Base-by-base conservation (phyloP, 768 basidiomycete species). In the Agrocybe praecox region DNA sequence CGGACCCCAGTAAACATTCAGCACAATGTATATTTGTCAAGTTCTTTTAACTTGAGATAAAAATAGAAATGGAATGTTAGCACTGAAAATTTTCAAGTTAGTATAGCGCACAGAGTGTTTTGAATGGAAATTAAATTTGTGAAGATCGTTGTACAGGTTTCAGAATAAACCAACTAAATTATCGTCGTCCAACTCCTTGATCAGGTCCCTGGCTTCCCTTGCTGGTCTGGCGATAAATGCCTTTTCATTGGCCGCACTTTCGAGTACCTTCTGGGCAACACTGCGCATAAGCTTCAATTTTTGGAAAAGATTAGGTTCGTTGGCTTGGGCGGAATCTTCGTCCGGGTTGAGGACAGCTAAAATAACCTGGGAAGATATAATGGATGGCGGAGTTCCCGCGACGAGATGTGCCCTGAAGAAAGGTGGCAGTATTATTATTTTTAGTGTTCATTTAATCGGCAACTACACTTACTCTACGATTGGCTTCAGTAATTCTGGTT, bases 171-270 rank as follows among this genome's bases (percentile, higher is more conserved):
- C 79, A n/a, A 73, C 64, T 10, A 82, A 65, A 59, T 64, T 73
- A 34, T 76, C 73, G 40, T 82, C 79, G 23, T 74, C 73, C 49
- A 81, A 57, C 47, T 72, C 71, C 60, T 75, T 82, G 24, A 96
- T 66, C 21, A 88, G 55, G 49, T 96, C 94, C 58, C 87, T 80
- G 2, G 94, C 88, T 66, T 96, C 93, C 44, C 94, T 77, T 7
- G 92, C 89, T 0, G 92, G 93, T 46, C 93, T 78, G 10, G 90
- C 80, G 43, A 96, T 84, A 18, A 81, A 77, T 2, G 90, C 85
- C 33, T 82, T 82, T 43, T 94, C 92, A 58, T 80, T 86, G 2
- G 79, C 84, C 1, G 83, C 80, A 63, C 87, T 84, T 59, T 89
- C 87, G 50, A 85, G 74, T 2, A 90, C 79, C 68, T 94, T 94